Evolutionary conservation across 2,329 filamentous ascomycete genomes (phyloP).

Genomic region (Cladophialophora yegresii): DNA sequence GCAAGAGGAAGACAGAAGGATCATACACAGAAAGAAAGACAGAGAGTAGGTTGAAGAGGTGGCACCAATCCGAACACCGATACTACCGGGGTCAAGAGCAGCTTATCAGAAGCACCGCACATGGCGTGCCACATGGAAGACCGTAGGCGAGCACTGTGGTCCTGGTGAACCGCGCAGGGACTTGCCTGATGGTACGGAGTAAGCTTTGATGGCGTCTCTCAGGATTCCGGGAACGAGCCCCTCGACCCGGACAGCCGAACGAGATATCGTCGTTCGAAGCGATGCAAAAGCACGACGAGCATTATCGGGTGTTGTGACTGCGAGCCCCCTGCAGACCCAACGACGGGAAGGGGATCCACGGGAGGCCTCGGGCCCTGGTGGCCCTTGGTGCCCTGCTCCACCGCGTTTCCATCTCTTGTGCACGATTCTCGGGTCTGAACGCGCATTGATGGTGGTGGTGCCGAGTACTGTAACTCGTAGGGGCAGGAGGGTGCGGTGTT

Average conservation of each 20-base stretch:
- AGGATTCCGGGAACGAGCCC: neutral
- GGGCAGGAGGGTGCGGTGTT: neutral
- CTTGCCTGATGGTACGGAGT: no score
- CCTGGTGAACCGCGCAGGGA: neutral
- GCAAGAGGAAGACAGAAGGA: neutral
- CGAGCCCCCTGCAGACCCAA: neutral
- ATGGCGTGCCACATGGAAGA: conserved; percentile 1
- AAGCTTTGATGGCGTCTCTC: neutral
- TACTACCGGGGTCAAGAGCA: neutral
- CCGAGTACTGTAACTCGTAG: no score
- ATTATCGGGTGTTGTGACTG: neutral
- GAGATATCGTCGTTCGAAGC: neutral
- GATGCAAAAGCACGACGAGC: neutral
- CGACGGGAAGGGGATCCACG: neutral
- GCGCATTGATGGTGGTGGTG: neutral
- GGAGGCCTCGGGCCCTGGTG: neutral
- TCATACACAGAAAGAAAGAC: neutral
- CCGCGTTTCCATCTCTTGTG: neutral
- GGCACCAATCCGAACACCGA: neutral
- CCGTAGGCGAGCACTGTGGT: neutral
- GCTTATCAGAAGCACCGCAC: neutral
- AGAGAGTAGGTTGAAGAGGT: neutral
- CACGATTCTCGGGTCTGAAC: neutral
- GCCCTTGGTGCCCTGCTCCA: neutral
- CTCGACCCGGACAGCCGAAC: neutral